Evolutionary conservation across 2,329 filamentous ascomycete species (phyloP).

Genomic region (Diaporthe destruens): DNA sequence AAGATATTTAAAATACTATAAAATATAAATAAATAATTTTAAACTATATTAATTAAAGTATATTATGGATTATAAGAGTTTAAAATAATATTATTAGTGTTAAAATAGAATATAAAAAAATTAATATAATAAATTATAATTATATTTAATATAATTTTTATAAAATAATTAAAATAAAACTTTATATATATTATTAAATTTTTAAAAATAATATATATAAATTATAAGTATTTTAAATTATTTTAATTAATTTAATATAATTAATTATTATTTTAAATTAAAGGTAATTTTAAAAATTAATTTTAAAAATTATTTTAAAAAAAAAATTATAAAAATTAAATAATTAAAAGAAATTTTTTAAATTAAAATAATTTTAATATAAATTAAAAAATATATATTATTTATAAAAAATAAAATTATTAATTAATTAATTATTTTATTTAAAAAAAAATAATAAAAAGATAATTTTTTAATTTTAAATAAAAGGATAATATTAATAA

Average conservation of each 20-base stretch:
- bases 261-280: background rate
- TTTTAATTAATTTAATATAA: background rate
- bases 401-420: background rate
- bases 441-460: too few relatives aligned
- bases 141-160: background rate
- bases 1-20: too few relatives aligned
- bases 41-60: background rate
- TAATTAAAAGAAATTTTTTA: background rate
- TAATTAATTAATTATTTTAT: background rate
- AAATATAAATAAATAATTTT: too few relatives aligned
- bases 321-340: background rate
- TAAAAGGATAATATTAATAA: background rate
- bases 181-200: background rate
- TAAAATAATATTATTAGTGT: background rate
- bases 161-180: background rate
- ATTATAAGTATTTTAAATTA: background rate
- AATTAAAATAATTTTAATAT: background rate
- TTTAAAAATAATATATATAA: background rate
- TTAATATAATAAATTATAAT: background rate
- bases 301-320: background rate
- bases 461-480: background rate
- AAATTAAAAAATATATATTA: background rate
- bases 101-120: background rate
- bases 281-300: background rate
- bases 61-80: background rate